phyloP scores from a whole-genome alignment of 2,329 filamentous ascomycete genomes.

The Cylindrodendrum hubeiense region DNA sequence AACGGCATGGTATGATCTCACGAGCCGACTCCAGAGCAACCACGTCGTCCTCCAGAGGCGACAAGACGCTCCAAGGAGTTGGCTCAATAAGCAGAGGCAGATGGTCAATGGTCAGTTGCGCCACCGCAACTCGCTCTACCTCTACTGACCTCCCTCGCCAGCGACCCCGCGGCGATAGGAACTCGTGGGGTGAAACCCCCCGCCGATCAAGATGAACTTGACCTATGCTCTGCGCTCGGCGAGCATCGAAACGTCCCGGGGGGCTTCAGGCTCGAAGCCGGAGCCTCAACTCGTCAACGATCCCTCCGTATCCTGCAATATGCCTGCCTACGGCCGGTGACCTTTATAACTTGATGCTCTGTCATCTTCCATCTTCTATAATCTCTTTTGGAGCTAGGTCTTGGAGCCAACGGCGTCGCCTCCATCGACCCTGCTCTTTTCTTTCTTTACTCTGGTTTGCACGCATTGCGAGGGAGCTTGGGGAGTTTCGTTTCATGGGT shows the following conservation, averaged over 20 bases:
- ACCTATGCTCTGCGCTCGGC: background rate
- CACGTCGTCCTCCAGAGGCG: conserved; percentile 82
- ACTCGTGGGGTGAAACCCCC: conserved; percentile 50
- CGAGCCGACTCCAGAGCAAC: conserved; percentile 83
- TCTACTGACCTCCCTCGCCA: conserved; percentile 57
- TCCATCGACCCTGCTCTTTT: conserved; percentile 10
- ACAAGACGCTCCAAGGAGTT: conserved; percentile 82
- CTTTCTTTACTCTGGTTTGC: conserved; percentile 23
- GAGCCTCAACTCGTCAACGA: background rate
- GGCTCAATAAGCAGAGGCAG: conserved; percentile 85
- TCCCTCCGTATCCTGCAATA: conserved; percentile 3
- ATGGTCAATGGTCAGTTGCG: conserved; percentile 71
- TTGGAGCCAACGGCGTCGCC: background rate
- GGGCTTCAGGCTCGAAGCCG: conserved; percentile 2
- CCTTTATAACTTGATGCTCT: background rate
- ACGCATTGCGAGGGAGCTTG: conserved; percentile 46
- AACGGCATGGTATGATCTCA: conserved; percentile 89
- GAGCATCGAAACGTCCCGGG: conserved; percentile 1
- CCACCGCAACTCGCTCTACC: conserved; percentile 57
- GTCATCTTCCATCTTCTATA: background rate
- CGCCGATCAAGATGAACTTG: conserved; percentile 9
- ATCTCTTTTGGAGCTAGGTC: background rate
- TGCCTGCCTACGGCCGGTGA: background rate
- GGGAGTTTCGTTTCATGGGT: conserved; percentile 40
- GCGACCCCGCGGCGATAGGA: conserved; percentile 62